Conservation (phyloP, 192 early-diverging fungal species). For the Nowakowskiella sp. region DNA sequence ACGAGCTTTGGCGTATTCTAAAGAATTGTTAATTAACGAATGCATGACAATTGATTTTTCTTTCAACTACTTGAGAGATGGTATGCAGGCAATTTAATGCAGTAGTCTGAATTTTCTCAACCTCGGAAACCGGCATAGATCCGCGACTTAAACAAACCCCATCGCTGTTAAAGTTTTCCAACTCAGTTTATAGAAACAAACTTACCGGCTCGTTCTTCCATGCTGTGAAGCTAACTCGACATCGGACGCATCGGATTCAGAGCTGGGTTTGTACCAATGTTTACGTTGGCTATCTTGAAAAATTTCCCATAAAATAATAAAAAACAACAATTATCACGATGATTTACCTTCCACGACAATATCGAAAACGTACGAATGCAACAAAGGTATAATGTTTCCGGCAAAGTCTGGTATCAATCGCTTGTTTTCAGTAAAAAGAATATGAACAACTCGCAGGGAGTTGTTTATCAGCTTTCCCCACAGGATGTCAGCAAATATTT, state of each 20-base stretch:
- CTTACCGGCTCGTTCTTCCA: constrained; percentile 6
- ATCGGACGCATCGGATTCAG: not conserved
- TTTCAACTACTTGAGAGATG: constrained; percentile 22
- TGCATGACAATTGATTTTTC: not conserved
- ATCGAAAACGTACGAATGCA: constrained; percentile 4
- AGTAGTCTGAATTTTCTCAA: not conserved
- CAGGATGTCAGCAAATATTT: not conserved
- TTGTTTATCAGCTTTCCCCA: constrained; percentile 15
- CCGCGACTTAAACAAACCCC: not conserved
- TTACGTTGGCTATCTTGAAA: not conserved
- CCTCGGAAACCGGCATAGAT: not conserved
- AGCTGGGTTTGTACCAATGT: not conserved
- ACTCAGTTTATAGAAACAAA: constrained; percentile 5
- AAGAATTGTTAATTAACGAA: constrained; percentile 8
- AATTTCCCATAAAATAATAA: not conserved
- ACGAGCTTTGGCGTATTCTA: constrained; percentile 29
- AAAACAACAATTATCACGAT: not conserved
- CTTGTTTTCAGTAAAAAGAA: constrained; percentile 31
- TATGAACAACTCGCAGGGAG: constrained; percentile 16
- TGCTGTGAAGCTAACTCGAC: not conserved
- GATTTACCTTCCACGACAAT: not conserved
- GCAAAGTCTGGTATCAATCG: constrained; percentile 1
- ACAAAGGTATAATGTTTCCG: constrained; percentile 7
- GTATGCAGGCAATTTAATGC: constrained; percentile 17
- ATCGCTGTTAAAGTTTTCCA: not conserved